Base-by-base conservation (phyloP, 371 early-diverging fungal genomes). In the Fennellomyces sp. region DNA sequence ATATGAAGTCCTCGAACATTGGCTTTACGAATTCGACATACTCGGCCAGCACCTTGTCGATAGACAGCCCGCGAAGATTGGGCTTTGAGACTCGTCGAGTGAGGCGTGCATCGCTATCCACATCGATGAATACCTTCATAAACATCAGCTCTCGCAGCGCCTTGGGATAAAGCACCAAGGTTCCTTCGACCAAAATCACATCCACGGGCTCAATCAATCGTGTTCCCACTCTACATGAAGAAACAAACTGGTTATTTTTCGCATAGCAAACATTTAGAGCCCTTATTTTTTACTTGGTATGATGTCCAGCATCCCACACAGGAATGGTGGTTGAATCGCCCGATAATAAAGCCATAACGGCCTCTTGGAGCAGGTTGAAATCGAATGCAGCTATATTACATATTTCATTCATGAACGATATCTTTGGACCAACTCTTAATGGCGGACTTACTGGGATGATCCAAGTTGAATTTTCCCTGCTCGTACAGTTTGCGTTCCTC, bases 21-120 rank as follows among this genome's bases (percentile, higher is more conserved):
- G 94, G 94, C 73, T 95, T 95, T 11, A 91, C 91, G 63, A 81
- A 86, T n/a, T 79, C 79, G 30, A 91, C 76, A 61, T 94, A 95
- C 45, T 84, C 76, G 21, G 81, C 76, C 33, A 94, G 69, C 12
- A 91, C 75, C 19, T 80, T 68, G 30, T 86, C 81, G 27, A 82
- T 69, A 3, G 77, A 58, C 55, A 82, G 62, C 1, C 58, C 63
- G n/a, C 59, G 58, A 5, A 70, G 75, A 48, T 68, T 67, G 3
- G 62, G 56, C 47, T 72, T 74, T 25, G 53, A 62, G 12, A 71
- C 78, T 68, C 85, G 71, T 25, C 78, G 60, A 13, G 82, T 72
- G 26, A 91, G 63, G 7, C 91, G 63, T 15, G 79, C 70, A 58
- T 91, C 91, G 55, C 76, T 74, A 61, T 91, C 91, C 23, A 88